phyloP scores from a whole-genome alignment of 805 yeast genomes.

The Sugiyamaella chiloensis region DNA sequence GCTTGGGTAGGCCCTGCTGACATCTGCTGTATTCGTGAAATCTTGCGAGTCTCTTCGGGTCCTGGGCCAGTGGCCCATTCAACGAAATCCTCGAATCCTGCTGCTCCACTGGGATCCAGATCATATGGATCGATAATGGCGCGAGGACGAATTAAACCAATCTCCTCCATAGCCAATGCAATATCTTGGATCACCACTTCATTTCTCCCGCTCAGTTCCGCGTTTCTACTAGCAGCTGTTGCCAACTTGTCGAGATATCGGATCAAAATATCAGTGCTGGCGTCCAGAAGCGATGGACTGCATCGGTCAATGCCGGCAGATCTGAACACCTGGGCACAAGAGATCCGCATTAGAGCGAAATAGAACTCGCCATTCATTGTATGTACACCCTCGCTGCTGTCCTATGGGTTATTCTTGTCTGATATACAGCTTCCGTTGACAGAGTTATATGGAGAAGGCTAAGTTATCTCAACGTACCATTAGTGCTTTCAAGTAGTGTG shows the following conservation, averaged over 20 bases:
- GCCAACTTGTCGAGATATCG: constrained; percentile 58
- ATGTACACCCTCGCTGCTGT: no score
- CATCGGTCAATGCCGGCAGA: constrained; percentile 83
- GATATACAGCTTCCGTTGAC: no score
- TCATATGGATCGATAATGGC: constrained; percentile 54
- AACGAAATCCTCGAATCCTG: constrained; percentile 50
- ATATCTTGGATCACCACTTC: constrained; percentile 62
- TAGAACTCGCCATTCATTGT: constrained; percentile 42
- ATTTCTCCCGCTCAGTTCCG: constrained; percentile 46
- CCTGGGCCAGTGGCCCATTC: constrained; percentile 54
- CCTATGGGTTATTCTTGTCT: no score
- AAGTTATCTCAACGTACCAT: no score
- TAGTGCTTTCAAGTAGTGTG: no score
- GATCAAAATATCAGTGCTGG: constrained; percentile 71
- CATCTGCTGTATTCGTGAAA: constrained; percentile 17
- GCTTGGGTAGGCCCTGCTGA: not conserved
- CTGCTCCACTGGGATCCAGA: constrained; percentile 42
- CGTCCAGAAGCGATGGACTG: constrained; percentile 65
- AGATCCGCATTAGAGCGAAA: constrained; percentile 46
- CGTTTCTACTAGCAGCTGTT: constrained; percentile 47
- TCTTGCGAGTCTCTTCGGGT: constrained; percentile 42
- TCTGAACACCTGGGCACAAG: constrained; percentile 58
- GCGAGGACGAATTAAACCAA: constrained; percentile 60
- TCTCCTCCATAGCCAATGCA: constrained; percentile 62
- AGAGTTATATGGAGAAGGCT: no score